Evolutionary conservation across 192 early-diverging fungal genomes (phyloP).

Genomic region (Gryganskiella cystojenkinii): DNA sequence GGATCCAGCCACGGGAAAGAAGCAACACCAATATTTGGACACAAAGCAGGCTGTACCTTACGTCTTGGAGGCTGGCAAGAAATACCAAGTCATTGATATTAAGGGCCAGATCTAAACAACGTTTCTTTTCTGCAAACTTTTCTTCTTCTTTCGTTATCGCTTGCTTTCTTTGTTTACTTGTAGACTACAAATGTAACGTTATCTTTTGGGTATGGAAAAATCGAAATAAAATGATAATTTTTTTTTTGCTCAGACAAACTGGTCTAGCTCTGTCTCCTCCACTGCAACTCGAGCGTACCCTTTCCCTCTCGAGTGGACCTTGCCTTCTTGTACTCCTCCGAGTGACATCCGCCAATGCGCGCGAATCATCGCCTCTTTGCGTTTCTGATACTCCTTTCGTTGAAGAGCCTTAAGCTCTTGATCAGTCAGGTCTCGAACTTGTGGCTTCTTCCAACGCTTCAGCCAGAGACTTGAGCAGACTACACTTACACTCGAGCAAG

Average conservation of each 20-base stretch:
- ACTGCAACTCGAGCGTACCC: constrained; percentile 5
- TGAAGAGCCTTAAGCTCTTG: constrained; percentile 1
- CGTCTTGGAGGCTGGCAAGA: constrained; percentile 64
- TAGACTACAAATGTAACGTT: not conserved
- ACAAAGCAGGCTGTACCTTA: constrained; percentile 65
- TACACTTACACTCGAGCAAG: constrained; percentile 90
- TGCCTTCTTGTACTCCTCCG: too few species aligned
- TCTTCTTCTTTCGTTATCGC: not conserved
- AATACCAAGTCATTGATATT: constrained; percentile 79
- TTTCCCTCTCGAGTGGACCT: not conserved
- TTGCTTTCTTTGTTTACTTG: not conserved
- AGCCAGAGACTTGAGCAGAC: constrained; percentile 88
- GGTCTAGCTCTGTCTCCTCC: constrained; percentile 8
- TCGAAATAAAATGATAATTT: not conserved
- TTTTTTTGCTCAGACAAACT: constrained; percentile 2
- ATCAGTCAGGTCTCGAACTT: not conserved
- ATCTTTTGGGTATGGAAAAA: not conserved
- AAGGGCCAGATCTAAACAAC: constrained; percentile 80
- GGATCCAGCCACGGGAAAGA: constrained; percentile 49
- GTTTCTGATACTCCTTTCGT: not conserved
- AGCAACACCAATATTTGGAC: constrained; percentile 57
- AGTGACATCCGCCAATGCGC: constrained; percentile 13
- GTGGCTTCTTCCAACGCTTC: constrained; percentile 70
- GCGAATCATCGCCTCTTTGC: not conserved
- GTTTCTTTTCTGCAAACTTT: not conserved